Conservation (phyloP, 257 asterid genomes). For the Schizonepeta tenuifolia region DNA sequence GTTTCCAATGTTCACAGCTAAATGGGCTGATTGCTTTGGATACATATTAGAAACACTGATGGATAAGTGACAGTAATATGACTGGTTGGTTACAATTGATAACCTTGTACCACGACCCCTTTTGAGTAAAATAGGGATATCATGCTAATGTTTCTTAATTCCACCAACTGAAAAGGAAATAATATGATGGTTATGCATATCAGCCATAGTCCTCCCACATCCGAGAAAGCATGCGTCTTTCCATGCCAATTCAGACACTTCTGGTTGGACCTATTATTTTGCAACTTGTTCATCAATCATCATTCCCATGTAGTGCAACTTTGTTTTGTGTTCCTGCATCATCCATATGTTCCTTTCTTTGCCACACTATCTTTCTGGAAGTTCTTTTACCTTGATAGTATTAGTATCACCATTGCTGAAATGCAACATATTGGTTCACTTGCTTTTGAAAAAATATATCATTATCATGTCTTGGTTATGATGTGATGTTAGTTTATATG, state of each 20-base stretch:
- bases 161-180: not conserved
- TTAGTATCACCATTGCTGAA: not conserved
- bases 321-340: not conserved
- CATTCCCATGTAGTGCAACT: not conserved
- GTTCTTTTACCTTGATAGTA: not conserved
- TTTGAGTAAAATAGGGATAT: not conserved
- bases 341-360: not conserved
- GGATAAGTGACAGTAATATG: not conserved
- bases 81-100: not conserved
- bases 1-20: not conserved
- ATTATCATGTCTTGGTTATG: not conserved
- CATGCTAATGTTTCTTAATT: constrained; percentile 5
- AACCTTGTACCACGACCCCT: too few relatives aligned
- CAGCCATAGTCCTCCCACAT: not conserved
- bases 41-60: not conserved
- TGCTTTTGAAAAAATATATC: not conserved
- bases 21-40: not conserved
- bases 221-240: not conserved
- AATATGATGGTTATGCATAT: not conserved
- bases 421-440: not conserved
- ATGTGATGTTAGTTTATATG: not conserved
- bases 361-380: not conserved
- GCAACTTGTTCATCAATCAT: not conserved
- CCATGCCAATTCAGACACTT: not conserved
- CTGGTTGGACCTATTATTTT: not conserved